phyloP scores from a whole-genome alignment of 106 monocot genomes.

The Gastrodia elata region DNA sequence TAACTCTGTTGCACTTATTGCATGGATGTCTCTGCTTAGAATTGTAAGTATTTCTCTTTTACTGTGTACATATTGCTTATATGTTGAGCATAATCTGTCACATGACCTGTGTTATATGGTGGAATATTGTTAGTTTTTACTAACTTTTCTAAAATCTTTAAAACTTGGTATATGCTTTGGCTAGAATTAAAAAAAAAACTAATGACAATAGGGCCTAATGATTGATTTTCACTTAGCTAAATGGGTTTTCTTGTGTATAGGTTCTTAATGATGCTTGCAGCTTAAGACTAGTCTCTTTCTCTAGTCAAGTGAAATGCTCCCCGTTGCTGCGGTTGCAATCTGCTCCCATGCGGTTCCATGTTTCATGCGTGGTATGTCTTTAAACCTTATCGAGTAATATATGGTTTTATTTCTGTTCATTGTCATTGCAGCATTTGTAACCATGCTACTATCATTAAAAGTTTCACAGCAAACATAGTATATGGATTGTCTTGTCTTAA shows the following conservation, averaged over 20 bases:
- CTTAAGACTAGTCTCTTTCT: constrained; percentile 16
- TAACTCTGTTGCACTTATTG: neutral
- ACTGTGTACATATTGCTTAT: neutral
- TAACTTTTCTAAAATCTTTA: neutral
- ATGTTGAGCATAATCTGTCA: too few relatives aligned
- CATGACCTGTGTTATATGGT: too few relatives aligned
- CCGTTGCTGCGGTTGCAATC: constrained; percentile 8
- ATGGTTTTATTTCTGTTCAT: neutral
- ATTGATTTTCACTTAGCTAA: constrained; percentile 2
- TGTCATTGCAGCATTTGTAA: neutral
- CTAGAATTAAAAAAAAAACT: neutral
- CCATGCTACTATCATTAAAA: neutral
- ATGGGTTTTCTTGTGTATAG: constrained; percentile 3
- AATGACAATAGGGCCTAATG: neutral
- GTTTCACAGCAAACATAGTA: neutral
- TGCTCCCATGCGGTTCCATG: constrained; percentile 4
- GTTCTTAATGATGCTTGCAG: constrained; percentile 12
- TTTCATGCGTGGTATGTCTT: constrained; percentile 16
- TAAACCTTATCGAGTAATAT: neutral
- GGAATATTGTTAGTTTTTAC: neutral
- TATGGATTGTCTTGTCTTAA: neutral
- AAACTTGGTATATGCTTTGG: neutral
- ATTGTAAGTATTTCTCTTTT: neutral
- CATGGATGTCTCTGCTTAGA: neutral
- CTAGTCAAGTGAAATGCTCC: constrained; percentile 14